Evolutionary conservation across 2,329 filamentous ascomycete genomes (phyloP), one percentile per base, ranked within the genome.

Genomic region (Stemphylium lycopersici): DNA sequence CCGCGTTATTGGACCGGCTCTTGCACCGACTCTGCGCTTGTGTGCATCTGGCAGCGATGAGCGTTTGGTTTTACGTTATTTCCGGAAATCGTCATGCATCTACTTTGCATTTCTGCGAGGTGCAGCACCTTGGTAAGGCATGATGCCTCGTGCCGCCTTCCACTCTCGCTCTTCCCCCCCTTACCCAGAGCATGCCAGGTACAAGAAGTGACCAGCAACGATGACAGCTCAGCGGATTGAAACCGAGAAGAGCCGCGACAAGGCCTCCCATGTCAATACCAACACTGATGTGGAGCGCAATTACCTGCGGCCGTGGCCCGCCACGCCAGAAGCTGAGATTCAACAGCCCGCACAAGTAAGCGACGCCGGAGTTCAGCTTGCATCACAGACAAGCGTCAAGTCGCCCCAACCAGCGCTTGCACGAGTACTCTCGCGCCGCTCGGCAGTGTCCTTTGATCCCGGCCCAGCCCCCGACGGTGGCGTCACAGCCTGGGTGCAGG

Each of bases 401-500:
- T 18, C 33, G 8, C 10, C 22, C 18, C 42, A 46, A 20, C 38
- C 57, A 13, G 46, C 46, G 26, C 42, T 70, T 13, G 45, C 63
- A n/a, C 57, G 48, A 41, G 56, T 68, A 4, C 46, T 67, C 3
- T 68, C 66, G 6, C 55, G 66, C 24, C 63, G 52, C 52, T 70
- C 68, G 13, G 63, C 56, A 33, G 62, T 57, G 24, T 67, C 68
- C 3, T 55, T 57, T 26, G 68, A 71, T 34, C 66, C 67, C 3
- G 68, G 68, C 4, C 70, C 69, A 16, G 59, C 70, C 15, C 70
- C 70, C 11, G 68, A 86, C 50, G 83, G 83, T 6, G 84, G 84
- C 1, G 63, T 80, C 24, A 66, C 74, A 29, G 84, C 84, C n/a
- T 86, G 83, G 83, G 71, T 78, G 0, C 84, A 86, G 62, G 75